phyloP scores from a whole-genome alignment of 768 basidiomycete genomes.

The Suillus ampliporus region DNA sequence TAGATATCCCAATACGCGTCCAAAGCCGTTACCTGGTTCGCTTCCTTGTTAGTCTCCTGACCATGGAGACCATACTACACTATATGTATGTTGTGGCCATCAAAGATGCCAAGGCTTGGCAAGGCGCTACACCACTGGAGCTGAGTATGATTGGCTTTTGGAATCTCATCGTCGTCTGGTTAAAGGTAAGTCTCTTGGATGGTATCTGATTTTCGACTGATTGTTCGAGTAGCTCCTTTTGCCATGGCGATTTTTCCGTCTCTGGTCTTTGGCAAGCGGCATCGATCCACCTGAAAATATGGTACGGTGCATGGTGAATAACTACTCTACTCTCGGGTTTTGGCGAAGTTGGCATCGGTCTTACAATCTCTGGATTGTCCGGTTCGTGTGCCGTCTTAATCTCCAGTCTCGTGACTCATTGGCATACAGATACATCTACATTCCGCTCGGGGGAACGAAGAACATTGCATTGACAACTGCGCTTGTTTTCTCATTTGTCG shows the following conservation, averaged over 20 bases:
- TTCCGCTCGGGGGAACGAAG: conserved; percentile 83
- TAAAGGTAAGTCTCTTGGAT: conserved; percentile 69
- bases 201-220: background rate
- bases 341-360: conserved; percentile 98
- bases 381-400: conserved; percentile 50
- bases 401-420: conserved; percentile 8
- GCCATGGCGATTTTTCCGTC: conserved; percentile 95
- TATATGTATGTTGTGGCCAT: conserved; percentile 98
- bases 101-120: conserved; percentile 88
- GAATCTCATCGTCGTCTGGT: conserved; percentile 96
- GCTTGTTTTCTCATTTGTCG: conserved; percentile 94
- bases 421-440: conserved; percentile 83
- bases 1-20: conserved; percentile 44
- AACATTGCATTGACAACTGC: conserved; percentile 65
- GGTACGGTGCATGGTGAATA: conserved; percentile 98
- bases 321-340: conserved; percentile 91
- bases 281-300: conserved; percentile 98
- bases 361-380: conserved; percentile 93
- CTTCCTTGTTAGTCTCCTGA: conserved; percentile 72
- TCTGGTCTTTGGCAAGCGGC: conserved; percentile 89
- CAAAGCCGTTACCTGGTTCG: conserved; percentile 67
- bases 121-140: conserved; percentile 75
- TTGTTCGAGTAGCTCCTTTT: conserved; percentile 70
- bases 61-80: conserved; percentile 92
- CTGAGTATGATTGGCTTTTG: conserved; percentile 95